Evolutionary conservation across 1,284 basidiomycete genomes (phyloP), one percentile per base, ranked within the genome.

Genomic region (Rugosomyces carneus): DNA sequence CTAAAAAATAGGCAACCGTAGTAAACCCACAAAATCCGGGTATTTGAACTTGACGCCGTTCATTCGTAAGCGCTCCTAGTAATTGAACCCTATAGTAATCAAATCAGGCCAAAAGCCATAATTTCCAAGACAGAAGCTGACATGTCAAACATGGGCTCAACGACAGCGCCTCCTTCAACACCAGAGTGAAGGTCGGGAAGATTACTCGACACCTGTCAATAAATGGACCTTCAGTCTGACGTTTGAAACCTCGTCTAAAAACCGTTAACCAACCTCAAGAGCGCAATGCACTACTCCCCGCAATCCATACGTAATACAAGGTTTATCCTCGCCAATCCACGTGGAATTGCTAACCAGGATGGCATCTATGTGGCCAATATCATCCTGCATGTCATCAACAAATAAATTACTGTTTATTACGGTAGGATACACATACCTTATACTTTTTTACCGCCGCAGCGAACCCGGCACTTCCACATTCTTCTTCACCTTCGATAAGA

Each of bases 401-500:
- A n/a, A n/a, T n/a, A n/a, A n/a, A n/a, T 34, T 29, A 13, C 19
- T 10, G 8, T 4, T 11, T 3, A 36, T 18, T 8, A 13, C 15
- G 19, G 20, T n/a, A 13, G 40, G 20, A 13, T 13, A 24, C 42
- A 59, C 66, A 21, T 48, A 84, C 90, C 75, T 91, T 90, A 64
- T 93, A 72, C 48, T 72, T 75, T 44, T 71, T 62, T 6, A 98
- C 86, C 0, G 87, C 78, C 20, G 87, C 80, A 36, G 72, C 76
- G 57, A 99, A 95, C 0, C 93, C 93, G 1, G 74, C 67, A 58
- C 91, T 94, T 3, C 95, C 95, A 16, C 81, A 83, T 64, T 99
- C 96, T 61, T 97, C 96, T 62, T 98, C 94, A 0, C 95, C 95
- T 67, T 99, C 95, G 27, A 98, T 81, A 40, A 98, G 67, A 64